Conservation (phyloP, 2,329 filamentous ascomycete genomes). For the Blastomyces emzantsi region DNA sequence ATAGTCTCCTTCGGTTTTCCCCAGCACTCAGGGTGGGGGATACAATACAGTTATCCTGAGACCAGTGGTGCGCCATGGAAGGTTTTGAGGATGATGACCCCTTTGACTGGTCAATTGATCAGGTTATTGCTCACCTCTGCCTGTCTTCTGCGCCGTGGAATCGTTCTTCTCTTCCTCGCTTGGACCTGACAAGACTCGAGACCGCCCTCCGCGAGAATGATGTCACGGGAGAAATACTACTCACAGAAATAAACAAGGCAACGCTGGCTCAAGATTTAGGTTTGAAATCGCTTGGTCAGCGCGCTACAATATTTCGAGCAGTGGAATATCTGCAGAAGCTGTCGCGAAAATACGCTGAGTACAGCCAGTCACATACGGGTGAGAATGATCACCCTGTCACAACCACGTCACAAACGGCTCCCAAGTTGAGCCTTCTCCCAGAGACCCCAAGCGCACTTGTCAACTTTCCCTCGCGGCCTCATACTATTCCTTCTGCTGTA, state of each 20-base stretch:
- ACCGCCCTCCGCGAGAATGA: slow-evolving; percentile 50
- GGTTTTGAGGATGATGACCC: slow-evolving; percentile 47
- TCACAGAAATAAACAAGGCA: slow-evolving; percentile 47
- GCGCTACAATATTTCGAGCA: slow-evolving; percentile 48
- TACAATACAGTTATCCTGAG: not conserved
- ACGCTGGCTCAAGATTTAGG: slow-evolving; percentile 48
- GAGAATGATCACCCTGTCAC: slow-evolving; percentile 5
- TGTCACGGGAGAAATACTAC: slow-evolving; percentile 55
- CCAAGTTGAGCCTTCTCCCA: not conserved
- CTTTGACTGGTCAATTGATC: slow-evolving; percentile 61
- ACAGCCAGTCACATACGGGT: slow-evolving; percentile 3
- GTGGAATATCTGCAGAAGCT: slow-evolving; percentile 47
- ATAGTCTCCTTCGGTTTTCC: not conserved
- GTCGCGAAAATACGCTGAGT: slow-evolving; percentile 43
- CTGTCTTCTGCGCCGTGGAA: slow-evolving; percentile 40
- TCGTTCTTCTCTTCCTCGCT: slow-evolving; percentile 32
- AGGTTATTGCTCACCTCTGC: slow-evolving; percentile 59
- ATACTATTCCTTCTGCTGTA: not conserved
- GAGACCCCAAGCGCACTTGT: not conserved
- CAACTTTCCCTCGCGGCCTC: not conserved
- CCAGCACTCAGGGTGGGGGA: not conserved
- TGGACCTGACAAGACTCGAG: slow-evolving; percentile 47
- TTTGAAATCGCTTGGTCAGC: slow-evolving; percentile 50
- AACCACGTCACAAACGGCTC: slow-evolving; percentile 5
- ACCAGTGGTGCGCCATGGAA: not conserved